phyloP scores from a whole-genome alignment of 2,329 filamentous ascomycete genomes.

The Rasamsonia emersonii region DNA sequence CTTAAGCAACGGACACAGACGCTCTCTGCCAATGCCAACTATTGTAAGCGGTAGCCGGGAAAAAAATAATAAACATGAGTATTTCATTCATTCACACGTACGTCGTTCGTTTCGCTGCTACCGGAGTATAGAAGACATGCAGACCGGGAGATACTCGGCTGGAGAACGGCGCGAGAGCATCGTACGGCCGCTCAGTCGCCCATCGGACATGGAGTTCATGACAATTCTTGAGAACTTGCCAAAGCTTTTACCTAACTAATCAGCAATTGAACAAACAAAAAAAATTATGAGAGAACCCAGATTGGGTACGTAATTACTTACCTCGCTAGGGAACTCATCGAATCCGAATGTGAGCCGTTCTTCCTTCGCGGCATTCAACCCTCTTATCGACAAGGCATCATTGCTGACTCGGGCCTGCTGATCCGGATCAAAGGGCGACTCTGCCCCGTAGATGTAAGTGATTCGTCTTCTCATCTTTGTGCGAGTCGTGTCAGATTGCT shows the following conservation, averaged over 20 bases:
- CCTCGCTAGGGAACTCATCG: constrained; percentile 63
- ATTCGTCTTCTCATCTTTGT: constrained; percentile 44
- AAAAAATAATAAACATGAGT: not conserved
- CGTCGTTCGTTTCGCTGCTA: constrained; percentile 26
- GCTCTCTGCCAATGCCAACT: constrained; percentile 26
- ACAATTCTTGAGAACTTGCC: constrained; percentile 52
- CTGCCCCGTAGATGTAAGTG: constrained; percentile 65
- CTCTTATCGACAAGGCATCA: constrained; percentile 47
- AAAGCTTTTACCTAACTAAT: constrained; percentile 39
- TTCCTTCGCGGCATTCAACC: constrained; percentile 62
- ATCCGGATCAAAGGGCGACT: constrained; percentile 55
- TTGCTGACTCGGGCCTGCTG: constrained; percentile 51
- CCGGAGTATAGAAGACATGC: constrained; percentile 67
- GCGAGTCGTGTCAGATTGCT: too few relatives aligned
- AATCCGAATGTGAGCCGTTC: constrained; percentile 67
- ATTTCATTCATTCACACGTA: constrained; percentile 23
- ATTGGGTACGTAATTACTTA: constrained; percentile 18
- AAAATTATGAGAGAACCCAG: not conserved
- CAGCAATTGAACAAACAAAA: constrained; percentile 4
- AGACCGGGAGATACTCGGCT: constrained; percentile 72
- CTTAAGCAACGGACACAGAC: constrained; percentile 52
- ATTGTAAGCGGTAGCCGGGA: constrained; percentile 6
- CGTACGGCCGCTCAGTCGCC: constrained; percentile 52
- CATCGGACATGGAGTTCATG: constrained; percentile 73
- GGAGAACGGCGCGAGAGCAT: constrained; percentile 59